phyloP scores from a whole-genome alignment of 768 basidiomycete species.

The Xerocomellus amylosporus region DNA sequence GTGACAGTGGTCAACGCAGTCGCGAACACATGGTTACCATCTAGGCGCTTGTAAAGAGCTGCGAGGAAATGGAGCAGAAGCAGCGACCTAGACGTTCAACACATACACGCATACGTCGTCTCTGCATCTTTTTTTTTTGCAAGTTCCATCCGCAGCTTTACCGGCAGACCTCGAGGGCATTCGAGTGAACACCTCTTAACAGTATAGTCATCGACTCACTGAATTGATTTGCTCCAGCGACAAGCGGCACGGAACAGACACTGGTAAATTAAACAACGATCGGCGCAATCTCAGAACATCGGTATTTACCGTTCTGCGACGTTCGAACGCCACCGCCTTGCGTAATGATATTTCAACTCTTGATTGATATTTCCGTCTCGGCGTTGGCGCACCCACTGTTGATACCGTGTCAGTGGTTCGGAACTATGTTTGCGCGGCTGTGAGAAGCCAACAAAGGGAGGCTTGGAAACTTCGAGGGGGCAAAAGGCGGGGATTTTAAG shows the following conservation, averaged over 20 bases:
- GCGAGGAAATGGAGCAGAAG: slow-evolving; percentile 7
- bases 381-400: slow-evolving; percentile 37
- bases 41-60: slow-evolving; percentile 60
- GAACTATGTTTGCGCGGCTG: slow-evolving; percentile 41
- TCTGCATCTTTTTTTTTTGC: slow-evolving; percentile 27
- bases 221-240: slow-evolving; percentile 47
- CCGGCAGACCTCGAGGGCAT: slow-evolving; percentile 40
- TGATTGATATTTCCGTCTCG: slow-evolving; percentile 19
- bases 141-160: slow-evolving; percentile 37
- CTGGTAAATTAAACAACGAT: slow-evolving; percentile 29
- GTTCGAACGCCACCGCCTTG: slow-evolving; percentile 37
- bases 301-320: slow-evolving; percentile 52
- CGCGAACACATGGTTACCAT: slow-evolving; percentile 50
- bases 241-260: slow-evolving; percentile 53
- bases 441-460: slow-evolving; percentile 45
- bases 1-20: slow-evolving; percentile 59
- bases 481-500: slow-evolving; percentile 46
- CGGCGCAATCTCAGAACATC: neutral
- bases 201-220: slow-evolving; percentile 34
- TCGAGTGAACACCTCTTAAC: neutral
- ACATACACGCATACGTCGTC: slow-evolving; percentile 29
- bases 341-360: slow-evolving; percentile 56
- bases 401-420: slow-evolving; percentile 44
- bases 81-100: neutral
- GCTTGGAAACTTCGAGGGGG: slow-evolving; percentile 30